Evolutionary conservation across 2,329 filamentous ascomycete genomes (phyloP).

Genomic region (Tothia fuscella): DNA sequence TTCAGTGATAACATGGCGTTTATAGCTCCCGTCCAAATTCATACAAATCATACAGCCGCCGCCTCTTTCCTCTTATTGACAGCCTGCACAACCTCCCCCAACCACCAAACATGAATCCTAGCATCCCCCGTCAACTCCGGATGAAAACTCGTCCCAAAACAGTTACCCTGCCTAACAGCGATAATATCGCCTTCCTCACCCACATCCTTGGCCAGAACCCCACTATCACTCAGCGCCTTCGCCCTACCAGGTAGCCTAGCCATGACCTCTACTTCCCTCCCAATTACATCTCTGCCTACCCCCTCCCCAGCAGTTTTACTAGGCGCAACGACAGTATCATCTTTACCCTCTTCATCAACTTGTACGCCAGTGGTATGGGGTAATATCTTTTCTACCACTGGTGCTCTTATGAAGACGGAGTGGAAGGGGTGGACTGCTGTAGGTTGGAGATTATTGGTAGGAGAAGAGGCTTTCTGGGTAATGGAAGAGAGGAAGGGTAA

Average conservation of each 20-base stretch:
- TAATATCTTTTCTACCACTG: conserved; percentile 77
- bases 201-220: conserved; percentile 33
- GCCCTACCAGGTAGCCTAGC: conserved; percentile 43
- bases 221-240: conserved; percentile 35
- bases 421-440: conserved; percentile 45
- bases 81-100: conserved; percentile 48
- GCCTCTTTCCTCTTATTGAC: not conserved
- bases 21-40: too few relatives aligned
- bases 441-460: conserved; percentile 18
- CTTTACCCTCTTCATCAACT: conserved; percentile 32
- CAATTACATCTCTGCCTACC: conserved; percentile 32
- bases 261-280: conserved; percentile 44
- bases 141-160: conserved; percentile 91
- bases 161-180: conserved; percentile 79
- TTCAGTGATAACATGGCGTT: too few relatives aligned
- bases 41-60: too few relatives aligned
- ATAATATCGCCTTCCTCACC: conserved; percentile 62
- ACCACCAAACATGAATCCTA: conserved; percentile 89
- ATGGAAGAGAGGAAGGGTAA: conserved; percentile 52
- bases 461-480: conserved; percentile 13
- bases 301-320: conserved; percentile 36
- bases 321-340: conserved; percentile 46
- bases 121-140: conserved; percentile 82
- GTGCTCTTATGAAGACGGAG: conserved; percentile 87
- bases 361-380: conserved; percentile 37